Base-by-base conservation (phyloP, 129 eudicot species). In the Dittrichia graveolens region DNA sequence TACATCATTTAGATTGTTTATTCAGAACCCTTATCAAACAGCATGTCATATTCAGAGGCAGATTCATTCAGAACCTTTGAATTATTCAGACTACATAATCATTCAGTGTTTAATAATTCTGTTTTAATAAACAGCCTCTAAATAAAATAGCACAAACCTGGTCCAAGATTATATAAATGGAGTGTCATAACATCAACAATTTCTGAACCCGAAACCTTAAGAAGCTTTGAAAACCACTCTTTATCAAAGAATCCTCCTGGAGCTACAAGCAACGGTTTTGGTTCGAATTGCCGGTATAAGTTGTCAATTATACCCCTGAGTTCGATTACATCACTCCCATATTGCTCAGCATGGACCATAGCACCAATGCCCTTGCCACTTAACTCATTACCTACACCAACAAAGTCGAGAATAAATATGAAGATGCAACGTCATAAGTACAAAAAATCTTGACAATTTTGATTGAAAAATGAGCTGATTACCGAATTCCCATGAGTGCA, bases 401-500 rank as follows among this genome's bases (percentile, higher is more conserved):
- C 65, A 69, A 14, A 47, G 61, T 18, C 50, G 61, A 43, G 52
- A 59, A 24, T 61, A 41, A 58, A 50, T 35, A 43, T 19, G 38
- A 44, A 24, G 3, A 2, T 24, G 47, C 16, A 5, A 54, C 31
- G 59, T 77, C 40, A 66, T 72, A 10, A 13, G 55, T 61, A 73
- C 14, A 18, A 6, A 67, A 43, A 64, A 73, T 46, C 13, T 69
- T 50, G 38, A 12, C 41, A 37, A 41, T 61, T 53, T 71, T 54
- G 53, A 77, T 13, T 24, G 2, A 59, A 10, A 37, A 67, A 45
- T 42, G 49, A 65, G 69, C 52, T 34, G 85, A 93, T 42, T 92
- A 93, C 97, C 99, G 19, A 88, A 85, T 90, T 94, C 99, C 96
- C 97, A 94, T 58, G 99, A 94, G 75, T 86, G 84, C 50, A 95